Base-by-base conservation (phyloP, 192 early-diverging fungal genomes). In the Funneliformis geosporum region DNA sequence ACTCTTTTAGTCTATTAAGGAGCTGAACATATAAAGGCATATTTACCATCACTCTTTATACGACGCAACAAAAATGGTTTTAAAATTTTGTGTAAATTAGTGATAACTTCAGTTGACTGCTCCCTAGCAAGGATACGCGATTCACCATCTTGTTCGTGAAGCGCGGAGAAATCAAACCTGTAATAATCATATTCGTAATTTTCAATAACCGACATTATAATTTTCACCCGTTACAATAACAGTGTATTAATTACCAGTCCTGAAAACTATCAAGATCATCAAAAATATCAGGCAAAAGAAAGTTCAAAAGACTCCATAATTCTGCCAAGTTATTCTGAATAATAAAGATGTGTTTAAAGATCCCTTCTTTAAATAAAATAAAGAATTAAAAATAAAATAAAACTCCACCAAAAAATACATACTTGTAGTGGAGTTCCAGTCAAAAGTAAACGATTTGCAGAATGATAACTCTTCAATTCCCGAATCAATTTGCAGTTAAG, bases 221-320 rank as follows among this genome's bases (percentile, higher is more conserved):
- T 33, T 33, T 33, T 33, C 33, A 33, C 0, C 0, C 33, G 33
- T 33, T 33, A 33, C 33, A 0, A 33, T 33, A 33, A 33, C 33
- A 2, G 33, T 33, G 33, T 33, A 2, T 33, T 81, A 71, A 81
- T 73, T 84, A 92, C 91, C 95, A 97, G 27, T 88, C 89, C 67
- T 94, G 90, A 85, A 98, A 98, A 72, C 87, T 92, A 60, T 93
- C 93, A 60, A 94, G 86, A 67, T 94, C 93, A 67, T 94, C 91
- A 84, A 99, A 99, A 44, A 99, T 95, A 81, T 96, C 94, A n/a
- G 97, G 97, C 64, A 97, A 84, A 25, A 98, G 86, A 73, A 97
- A 99, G 81, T 99, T 96, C 23, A 99, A 88, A 72, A 99, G 84
- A 78, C 95, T 94, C 97, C 97, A 99, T 10, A 99, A 90, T 82